Evolutionary conservation across 345 rosid genomes (phyloP), one percentile per base, ranked within the genome.

Genomic region (Populus euphratica): DNA sequence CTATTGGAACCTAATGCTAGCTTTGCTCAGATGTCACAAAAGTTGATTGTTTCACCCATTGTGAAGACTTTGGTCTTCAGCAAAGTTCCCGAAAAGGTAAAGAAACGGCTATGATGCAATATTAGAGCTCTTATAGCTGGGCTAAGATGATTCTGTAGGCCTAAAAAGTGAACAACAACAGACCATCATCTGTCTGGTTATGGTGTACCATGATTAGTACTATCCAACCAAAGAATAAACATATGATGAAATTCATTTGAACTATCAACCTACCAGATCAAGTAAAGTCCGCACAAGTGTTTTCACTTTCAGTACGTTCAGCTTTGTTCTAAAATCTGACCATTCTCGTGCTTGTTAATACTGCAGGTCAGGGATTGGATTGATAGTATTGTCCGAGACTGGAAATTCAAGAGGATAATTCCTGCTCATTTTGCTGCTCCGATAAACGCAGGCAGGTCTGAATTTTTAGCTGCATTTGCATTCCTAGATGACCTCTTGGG

Each of bases 351-450:
- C 56, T 73, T 54, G 43, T 38, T 50, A 50, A 79, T 73, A 69
- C 21, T 74, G 63, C 87, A 94, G 98, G 97, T 95, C 27, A 86
- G 90, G 80, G 99, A 96, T 78, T 95, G 99, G 98, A 93, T 91
- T 54, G 94, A 92, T 83, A 74, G 92, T 6, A 95, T 95, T 66
- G 84, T 90, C 4, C 80, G 85, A 64, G 99, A 93, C 82, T 95
- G 99, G 98, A 92, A 85, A 81, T 91, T 95, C 88, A 92, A 86
- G 86, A 89, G 98, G 86, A 90, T 91, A n/a, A 93, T 92, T 73
- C 98, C 99, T 2, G 98, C 98, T 49, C 99, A 95, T 87, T 95
- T 95, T 72, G 94, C 90, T 69, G 98, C 92, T 52, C 99, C 99
- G 0, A 77, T 95, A 67, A 93, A 91, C 61, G 96, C 94, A 63